These are phyloP conservation scores for Candida sakaeoensis DNA, from an alignment of 805 yeast species.

Conservation along the genomic window DNA sequence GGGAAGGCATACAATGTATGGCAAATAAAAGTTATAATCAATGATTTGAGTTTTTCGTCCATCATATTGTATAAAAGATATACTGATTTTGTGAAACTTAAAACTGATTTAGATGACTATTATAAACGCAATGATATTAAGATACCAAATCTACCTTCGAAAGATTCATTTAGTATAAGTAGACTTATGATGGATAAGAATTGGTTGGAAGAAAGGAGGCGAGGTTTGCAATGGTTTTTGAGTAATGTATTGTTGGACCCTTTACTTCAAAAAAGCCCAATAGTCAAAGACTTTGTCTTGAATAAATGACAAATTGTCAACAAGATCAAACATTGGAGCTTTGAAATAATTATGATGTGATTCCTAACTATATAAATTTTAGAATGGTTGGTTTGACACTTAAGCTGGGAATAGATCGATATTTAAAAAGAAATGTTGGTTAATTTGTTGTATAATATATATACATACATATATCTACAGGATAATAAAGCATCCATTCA, in stretches of 20 bases:
- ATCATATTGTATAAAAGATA: slow-evolving; percentile 57
- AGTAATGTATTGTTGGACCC: slow-evolving; percentile 53
- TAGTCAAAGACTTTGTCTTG: slow-evolving; percentile 39
- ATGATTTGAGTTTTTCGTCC: slow-evolving; percentile 35
- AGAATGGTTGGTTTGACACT: too few species aligned
- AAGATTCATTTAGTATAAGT: slow-evolving; percentile 38
- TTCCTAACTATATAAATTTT: too few species aligned
- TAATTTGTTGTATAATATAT: too few species aligned
- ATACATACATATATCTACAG: too few species aligned
- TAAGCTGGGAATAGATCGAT: too few species aligned
- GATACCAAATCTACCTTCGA: slow-evolving; percentile 52
- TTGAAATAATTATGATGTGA: too few species aligned
- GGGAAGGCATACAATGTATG: slow-evolving; percentile 36
- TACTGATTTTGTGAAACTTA: slow-evolving; percentile 55
- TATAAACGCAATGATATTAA: slow-evolving; percentile 35
- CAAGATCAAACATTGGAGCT: too few species aligned
- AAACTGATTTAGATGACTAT: slow-evolving; percentile 37
- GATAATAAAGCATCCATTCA: too few species aligned
- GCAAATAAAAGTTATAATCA: slow-evolving; percentile 34
- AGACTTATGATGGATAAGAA: slow-evolving; percentile 34
- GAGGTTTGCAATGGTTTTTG: slow-evolving; percentile 58
- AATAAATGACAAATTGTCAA: too few species aligned
- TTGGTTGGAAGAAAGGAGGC: slow-evolving; percentile 54
- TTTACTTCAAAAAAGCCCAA: slow-evolving; percentile 30
- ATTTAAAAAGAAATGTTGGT: too few species aligned